Evolutionary conservation across 2,329 filamentous ascomycete species (phyloP), one percentile per base, ranked within the genome.

Genomic region (Fusarium burgessii): DNA sequence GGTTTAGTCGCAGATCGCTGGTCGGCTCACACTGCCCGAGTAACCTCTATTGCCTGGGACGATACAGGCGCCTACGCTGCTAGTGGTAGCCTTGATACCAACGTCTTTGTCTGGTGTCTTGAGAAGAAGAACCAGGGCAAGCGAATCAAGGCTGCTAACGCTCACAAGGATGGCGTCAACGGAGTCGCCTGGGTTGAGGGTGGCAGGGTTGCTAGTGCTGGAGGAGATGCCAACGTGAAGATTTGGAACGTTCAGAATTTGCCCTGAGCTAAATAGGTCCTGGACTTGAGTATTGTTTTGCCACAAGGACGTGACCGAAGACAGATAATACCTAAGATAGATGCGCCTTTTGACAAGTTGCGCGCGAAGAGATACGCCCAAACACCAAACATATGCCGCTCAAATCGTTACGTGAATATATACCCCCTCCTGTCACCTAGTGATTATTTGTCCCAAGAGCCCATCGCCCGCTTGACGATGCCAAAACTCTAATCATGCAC

Each of bases 111-210:
- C 33, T 99, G 96, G 94, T 97, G 93, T 79, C 81, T 98, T 60
- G 86, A 84, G 41, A 93, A 93, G 78, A 86, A 82, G 68, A 92
- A 93, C 76, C 95, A 95, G 1, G 94, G 93, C 5, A 93, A 93
- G 81, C 88, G 95, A 73, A 88, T 97, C 73, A 95, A 96, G 84
- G 91, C 90, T 17, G 83, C 90, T 25, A 97, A 97, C 78, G 94
- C 95, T 52, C 96, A 99, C 83, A 98, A 98, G 83, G 96, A 98
- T 78, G 96, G 96, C 13, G 94, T 98, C 20, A 94, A 92, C 73
- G 95, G 93, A 18, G 92, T 98, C 18, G 88, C 88, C 15, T 99
- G 95, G 94, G 86, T 93, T 17, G 87, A 86, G 32, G 89, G 87
- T 12, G 85, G 85, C 62, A 93, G 88, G 82, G 86, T 98, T 52